Conservation (phyloP, 805 yeast species). For the Starmerella tilneyi region DNA sequence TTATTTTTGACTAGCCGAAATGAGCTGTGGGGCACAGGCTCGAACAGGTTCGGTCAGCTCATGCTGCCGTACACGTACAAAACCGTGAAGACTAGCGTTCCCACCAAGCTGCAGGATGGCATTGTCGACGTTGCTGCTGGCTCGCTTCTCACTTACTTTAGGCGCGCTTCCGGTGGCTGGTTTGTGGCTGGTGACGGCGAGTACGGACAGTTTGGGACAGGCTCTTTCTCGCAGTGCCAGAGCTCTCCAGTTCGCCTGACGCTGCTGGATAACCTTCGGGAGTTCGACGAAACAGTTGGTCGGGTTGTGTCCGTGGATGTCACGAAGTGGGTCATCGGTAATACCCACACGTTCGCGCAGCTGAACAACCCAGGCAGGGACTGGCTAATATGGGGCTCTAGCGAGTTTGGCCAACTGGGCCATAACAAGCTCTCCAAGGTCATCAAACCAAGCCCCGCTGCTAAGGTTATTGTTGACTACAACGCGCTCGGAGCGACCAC, state of each 20-base stretch:
- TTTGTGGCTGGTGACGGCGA: slow-evolving; percentile 75
- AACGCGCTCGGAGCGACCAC: slow-evolving; percentile 10
- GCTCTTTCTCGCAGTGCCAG: slow-evolving; percentile 64
- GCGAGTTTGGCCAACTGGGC: slow-evolving; percentile 73
- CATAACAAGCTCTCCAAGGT: slow-evolving; percentile 61
- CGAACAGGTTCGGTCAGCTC: slow-evolving; percentile 73
- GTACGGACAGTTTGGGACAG: slow-evolving; percentile 77
- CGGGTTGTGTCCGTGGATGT: slow-evolving; percentile 40
- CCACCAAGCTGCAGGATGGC: slow-evolving; percentile 42
- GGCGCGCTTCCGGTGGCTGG: slow-evolving; percentile 25
- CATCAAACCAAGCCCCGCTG: slow-evolving; percentile 24
- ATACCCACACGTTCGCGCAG: slow-evolving; percentile 53
- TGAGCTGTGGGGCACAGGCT: slow-evolving; percentile 75
- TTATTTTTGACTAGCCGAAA: slow-evolving; percentile 60
- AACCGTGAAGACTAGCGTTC: slow-evolving; percentile 61
- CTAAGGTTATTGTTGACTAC: background rate
- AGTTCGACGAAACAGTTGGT: slow-evolving; percentile 43
- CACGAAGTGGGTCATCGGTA: slow-evolving; percentile 48
- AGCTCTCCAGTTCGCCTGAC: slow-evolving; percentile 53
- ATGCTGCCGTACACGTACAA: slow-evolving; percentile 58
- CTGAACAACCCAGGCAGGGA: slow-evolving; percentile 39
- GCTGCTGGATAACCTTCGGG: slow-evolving; percentile 39
- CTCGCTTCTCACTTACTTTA: slow-evolving; percentile 51
- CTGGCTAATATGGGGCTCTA: slow-evolving; percentile 70
- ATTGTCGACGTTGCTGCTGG: slow-evolving; percentile 50